These are phyloP conservation scores for Pythium aristosporum DNA, from an alignment of 352 stramenopile genomes.

Conservation along the genomic window DNA sequence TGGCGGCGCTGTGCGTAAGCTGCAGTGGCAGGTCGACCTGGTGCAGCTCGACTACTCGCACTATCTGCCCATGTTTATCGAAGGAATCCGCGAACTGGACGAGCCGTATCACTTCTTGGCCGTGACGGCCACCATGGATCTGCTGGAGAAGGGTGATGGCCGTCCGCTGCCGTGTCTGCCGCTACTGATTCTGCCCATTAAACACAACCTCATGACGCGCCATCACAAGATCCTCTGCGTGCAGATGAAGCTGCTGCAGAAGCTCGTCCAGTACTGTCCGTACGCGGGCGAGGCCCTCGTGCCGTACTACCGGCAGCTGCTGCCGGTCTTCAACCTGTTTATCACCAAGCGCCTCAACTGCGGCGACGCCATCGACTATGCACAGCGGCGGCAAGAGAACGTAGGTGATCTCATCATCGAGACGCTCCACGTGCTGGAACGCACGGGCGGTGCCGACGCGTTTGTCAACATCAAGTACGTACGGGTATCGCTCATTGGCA, in stretches of 20 bases:
- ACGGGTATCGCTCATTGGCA: background rate
- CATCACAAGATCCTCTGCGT: conserved; percentile 70
- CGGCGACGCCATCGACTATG: conserved; percentile 93
- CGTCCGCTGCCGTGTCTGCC: conserved; percentile 56
- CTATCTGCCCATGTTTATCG: conserved; percentile 93
- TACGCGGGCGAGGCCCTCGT: conserved; percentile 89
- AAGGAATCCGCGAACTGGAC: conserved; percentile 86
- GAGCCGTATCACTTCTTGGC: conserved; percentile 86
- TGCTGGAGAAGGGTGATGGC: conserved; percentile 76
- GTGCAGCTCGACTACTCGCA: conserved; percentile 78
- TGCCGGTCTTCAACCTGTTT: conserved; percentile 93
- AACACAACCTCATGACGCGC: conserved; percentile 85
- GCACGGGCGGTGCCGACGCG: conserved; percentile 76
- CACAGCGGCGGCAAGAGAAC: conserved; percentile 85
- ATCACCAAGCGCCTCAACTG: conserved; percentile 91
- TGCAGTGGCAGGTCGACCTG: conserved; percentile 68
- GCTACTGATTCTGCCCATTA: conserved; percentile 67
- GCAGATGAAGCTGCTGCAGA: conserved; percentile 78
- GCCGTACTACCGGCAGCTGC: conserved; percentile 90
- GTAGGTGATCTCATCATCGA: conserved; percentile 88
- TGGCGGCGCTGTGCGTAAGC: conserved; percentile 66
- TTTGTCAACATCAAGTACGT: conserved; percentile 94
- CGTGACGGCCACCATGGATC: conserved; percentile 72
- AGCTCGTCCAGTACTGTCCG: conserved; percentile 61
- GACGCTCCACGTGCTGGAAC: conserved; percentile 90